Base-by-base conservation (phyloP, 345 rosid genomes). In the Murraya koenigii region DNA sequence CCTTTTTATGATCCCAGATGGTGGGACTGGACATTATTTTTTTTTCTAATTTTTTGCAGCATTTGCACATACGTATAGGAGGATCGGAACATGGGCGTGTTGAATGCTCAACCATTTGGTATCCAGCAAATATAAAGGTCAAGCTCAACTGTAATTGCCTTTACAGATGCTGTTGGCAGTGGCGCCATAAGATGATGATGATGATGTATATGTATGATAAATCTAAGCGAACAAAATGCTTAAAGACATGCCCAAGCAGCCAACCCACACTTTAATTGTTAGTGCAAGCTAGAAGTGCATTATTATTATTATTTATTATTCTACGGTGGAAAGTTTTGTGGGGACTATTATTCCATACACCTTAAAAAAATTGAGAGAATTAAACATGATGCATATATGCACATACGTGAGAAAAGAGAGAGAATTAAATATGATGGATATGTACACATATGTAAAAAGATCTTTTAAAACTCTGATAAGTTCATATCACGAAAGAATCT, bases 281-380 rank as follows among this genome's bases (percentile, higher is more conserved):
- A 78, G 80, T 80, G 85, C 80, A 80, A 78, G 75, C 73, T 74
- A 36, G 69, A 80, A 80, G 39, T 86, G 82, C 85, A 80, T 82
- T 76, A 77, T 28, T 14, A 10, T 25, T 71, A n/a, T n/a, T n/a
- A n/a, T 79, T 72, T 66, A 71, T 80, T 84, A 86, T 88, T 86
- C 84, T 66, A 68, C 20, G 82, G 88, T 81, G 78, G 84, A 80
- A 83, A 80, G 76, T 69, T 76, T 14, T 79, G 89, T 80, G 86
- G 91, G 89, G 87, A 79, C 89, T 83, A 68, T 78, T 74, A 86
- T 84, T 84, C 84, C 84, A 76, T 78, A 68, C 80, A 75, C 84
- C 81, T 82, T 79, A 77, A 82, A 79, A 32, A 7, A 41, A 44
- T 2, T 44, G 17, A 13, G 49, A 44, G 49, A 11, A 44, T 11